Conservation (phyloP, 106 monocot genomes). For the Chionographis japonica region DNA sequence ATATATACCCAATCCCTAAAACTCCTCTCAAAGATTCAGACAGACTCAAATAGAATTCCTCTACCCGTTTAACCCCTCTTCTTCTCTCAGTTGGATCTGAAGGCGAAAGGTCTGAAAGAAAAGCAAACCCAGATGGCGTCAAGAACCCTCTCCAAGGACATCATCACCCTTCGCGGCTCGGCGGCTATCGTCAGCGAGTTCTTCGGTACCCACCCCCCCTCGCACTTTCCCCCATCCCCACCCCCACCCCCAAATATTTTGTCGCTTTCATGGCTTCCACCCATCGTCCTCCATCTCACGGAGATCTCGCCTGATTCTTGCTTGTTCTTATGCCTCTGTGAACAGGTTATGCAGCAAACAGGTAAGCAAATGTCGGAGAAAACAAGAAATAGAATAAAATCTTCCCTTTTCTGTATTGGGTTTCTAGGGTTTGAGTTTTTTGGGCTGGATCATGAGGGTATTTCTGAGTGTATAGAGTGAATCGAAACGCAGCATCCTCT, state of each 20-base stretch:
- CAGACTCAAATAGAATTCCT: too few species aligned
- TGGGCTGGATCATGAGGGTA: background rate
- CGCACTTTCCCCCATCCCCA: background rate
- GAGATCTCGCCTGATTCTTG: background rate
- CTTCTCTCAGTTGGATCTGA: too few species aligned
- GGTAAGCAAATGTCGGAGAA: conserved; percentile 30
- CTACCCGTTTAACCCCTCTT: too few species aligned
- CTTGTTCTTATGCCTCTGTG: conserved; percentile 13
- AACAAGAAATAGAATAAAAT: background rate
- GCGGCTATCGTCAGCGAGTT: conserved; percentile 98
- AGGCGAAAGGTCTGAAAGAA: too few species aligned
- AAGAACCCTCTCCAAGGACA: conserved; percentile 73
- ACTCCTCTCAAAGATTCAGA: background rate
- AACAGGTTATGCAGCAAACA: conserved; percentile 92
- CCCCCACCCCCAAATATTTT: background rate
- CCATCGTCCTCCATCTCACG: background rate
- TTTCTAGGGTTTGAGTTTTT: background rate
- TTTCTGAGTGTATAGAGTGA: background rate
- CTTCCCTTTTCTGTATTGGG: background rate
- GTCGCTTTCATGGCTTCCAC: background rate
- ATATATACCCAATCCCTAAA: too few species aligned
- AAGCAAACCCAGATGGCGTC: conserved; percentile 49
- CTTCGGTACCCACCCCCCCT: conserved; percentile 52
- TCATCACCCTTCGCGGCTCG: conserved; percentile 95
- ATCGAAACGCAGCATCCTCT: conserved; percentile 59